Conservation (phyloP, 2,329 filamentous ascomycete species). For the Botryotinia convoluta region DNA sequence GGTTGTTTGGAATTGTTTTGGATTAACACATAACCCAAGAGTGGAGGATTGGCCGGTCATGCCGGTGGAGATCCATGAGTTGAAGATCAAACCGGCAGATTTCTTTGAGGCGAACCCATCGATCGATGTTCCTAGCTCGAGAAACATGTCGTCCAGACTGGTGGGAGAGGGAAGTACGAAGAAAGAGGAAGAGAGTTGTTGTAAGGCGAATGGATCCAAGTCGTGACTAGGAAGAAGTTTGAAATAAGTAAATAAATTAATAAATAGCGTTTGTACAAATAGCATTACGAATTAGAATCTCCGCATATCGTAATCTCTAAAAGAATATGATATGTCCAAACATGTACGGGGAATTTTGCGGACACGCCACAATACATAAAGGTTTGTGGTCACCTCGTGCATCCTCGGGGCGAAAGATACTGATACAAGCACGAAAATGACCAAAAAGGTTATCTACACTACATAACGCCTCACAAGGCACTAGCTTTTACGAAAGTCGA, state of each 20-base stretch:
- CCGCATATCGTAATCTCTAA: neutral
- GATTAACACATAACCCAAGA: slow-evolving; percentile 81
- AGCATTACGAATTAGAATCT: neutral
- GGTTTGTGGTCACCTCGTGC: neutral
- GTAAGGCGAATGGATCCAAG: neutral
- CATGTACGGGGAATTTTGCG: neutral
- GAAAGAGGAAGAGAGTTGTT: neutral
- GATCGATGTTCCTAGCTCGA: slow-evolving; percentile 42
- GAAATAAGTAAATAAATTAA: neutral
- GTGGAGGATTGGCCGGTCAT: slow-evolving; percentile 92
- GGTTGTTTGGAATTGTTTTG: slow-evolving; percentile 91
- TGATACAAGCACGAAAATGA: no score
- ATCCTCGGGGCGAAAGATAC: neutral
- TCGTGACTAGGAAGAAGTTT: neutral
- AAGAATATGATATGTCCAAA: neutral
- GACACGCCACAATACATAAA: neutral
- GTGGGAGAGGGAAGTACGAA: neutral
- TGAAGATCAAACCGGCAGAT: slow-evolving; percentile 52
- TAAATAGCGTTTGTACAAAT: neutral
- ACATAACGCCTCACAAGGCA: neutral
- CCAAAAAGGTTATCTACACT: no score
- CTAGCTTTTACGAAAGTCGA: neutral
- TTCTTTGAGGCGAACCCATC: slow-evolving; percentile 51
- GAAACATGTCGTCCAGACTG: slow-evolving; percentile 3
- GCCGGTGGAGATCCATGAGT: slow-evolving; percentile 71